phyloP scores from a whole-genome alignment of 768 basidiomycete species.

The Lactarius akahatsu region DNA sequence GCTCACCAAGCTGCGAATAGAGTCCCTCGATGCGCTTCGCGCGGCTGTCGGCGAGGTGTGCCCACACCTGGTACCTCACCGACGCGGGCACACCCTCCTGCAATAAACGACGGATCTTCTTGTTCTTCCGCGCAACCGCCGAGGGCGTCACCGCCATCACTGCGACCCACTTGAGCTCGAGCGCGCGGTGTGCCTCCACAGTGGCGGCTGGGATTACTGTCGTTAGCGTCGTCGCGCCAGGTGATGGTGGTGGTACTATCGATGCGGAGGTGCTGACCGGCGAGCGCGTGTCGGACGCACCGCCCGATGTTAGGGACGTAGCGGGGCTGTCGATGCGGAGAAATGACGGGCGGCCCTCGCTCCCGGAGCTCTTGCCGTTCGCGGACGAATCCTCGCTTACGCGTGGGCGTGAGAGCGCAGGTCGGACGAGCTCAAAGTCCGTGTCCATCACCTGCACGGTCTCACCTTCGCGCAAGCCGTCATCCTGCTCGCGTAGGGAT shows the following conservation, averaged over 20 bases:
- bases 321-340: conserved; percentile 37
- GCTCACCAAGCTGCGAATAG: conserved; percentile 59
- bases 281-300: conserved; percentile 27
- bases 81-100: conserved; percentile 78
- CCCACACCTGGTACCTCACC: conserved; percentile 84
- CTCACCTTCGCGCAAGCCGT: conserved; percentile 36
- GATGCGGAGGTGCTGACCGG: conserved; percentile 24
- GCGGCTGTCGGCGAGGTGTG: conserved; percentile 74
- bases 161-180: conserved; percentile 76
- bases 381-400: conserved; percentile 54
- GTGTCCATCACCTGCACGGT: conserved; percentile 75
- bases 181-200: conserved; percentile 64
- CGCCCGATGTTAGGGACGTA: conserved; percentile 33
- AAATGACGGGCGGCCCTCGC: conserved; percentile 25
- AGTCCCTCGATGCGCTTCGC: conserved; percentile 66
- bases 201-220: background rate
- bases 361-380: conserved; percentile 23
- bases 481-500: conserved; percentile 36
- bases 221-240: conserved; percentile 8
- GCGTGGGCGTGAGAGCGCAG: conserved; percentile 48
- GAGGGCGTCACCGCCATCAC: conserved; percentile 56
- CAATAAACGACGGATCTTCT: conserved; percentile 73
- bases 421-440: conserved; percentile 77
- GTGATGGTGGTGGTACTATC: background rate
- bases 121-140: conserved; percentile 68